A percentile compares a stretch with the other conserved stretches of the same genome.
Evolutionary conservation across 345 rosid species (phyloP).

Genomic region (Geranium rotundifolium): DNA sequence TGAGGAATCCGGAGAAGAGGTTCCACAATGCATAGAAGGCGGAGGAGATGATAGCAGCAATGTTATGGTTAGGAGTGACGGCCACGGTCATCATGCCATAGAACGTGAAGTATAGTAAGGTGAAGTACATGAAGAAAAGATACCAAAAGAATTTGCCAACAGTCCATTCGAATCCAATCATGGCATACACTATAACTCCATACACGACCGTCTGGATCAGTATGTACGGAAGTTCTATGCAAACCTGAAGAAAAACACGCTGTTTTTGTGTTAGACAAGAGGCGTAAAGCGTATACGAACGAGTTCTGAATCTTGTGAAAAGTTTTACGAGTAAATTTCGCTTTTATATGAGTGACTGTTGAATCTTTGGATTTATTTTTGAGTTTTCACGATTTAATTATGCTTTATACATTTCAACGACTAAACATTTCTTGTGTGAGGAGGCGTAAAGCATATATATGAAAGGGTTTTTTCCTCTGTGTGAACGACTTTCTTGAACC

Average conservation of each 20-base stretch:
- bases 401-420: background rate
- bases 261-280: no score
- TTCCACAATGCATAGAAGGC: constrained; percentile 45
- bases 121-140: constrained; percentile 50
- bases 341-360: no score
- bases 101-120: constrained; percentile 44
- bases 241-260: constrained; percentile 16
- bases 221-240: constrained; percentile 44
- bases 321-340: no score
- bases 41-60: constrained; percentile 39
- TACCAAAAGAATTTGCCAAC: constrained; percentile 44
- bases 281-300: no score
- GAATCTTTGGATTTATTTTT: no score
- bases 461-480: no score
- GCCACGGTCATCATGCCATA: constrained; percentile 68
- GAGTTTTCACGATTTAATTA: no score
- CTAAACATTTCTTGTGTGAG: background rate
- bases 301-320: no score
- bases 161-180: constrained; percentile 56
- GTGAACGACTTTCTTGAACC: no score
- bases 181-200: constrained; percentile 43
- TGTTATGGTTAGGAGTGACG: constrained; percentile 41
- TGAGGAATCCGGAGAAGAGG: constrained; percentile 51
- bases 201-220: constrained; percentile 35
- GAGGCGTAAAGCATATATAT: no score